phyloP scores from a whole-genome alignment of 495 filamentous ascomycete species.

The Hypomontagnella submonticulosa region DNA sequence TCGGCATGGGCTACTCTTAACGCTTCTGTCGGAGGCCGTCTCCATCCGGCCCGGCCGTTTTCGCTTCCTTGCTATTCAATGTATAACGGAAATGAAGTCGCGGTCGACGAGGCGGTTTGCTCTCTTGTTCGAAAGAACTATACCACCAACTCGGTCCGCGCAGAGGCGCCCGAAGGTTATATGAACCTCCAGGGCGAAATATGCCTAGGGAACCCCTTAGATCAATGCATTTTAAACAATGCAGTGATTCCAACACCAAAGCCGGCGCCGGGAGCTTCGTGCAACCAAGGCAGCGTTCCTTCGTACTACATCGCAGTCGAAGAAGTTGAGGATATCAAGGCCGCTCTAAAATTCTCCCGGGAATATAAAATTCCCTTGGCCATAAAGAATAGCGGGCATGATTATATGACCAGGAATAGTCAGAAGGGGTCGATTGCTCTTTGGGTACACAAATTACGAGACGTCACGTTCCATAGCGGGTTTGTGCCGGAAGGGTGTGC shows the following conservation, averaged over 20 bases:
- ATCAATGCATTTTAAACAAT: conserved; percentile 55
- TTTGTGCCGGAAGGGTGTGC: conserved; percentile 48
- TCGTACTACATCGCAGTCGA: conserved; percentile 65
- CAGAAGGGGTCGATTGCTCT: conserved; percentile 66
- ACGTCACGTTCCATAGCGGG: conserved; percentile 50
- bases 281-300: conserved; percentile 43
- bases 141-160: conserved; percentile 44
- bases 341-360: conserved; percentile 60
- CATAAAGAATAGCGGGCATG: conserved; percentile 57
- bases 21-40: conserved; percentile 37
- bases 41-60: conserved; percentile 35
- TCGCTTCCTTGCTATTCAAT: conserved; percentile 48
- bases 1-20: conserved; percentile 38
- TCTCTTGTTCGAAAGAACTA: conserved; percentile 49
- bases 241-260: conserved; percentile 36
- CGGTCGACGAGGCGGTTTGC: conserved; percentile 45
- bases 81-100: conserved; percentile 48
- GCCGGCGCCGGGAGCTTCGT: conserved; percentile 37
- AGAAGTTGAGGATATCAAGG: conserved; percentile 49
- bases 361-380: conserved; percentile 51
- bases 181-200: conserved; percentile 55
- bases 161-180: conserved; percentile 48
- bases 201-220: conserved; percentile 50
- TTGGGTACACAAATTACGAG: conserved; percentile 71
- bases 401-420: conserved; percentile 54